Evolutionary conservation across 495 filamentous ascomycete species (phyloP).

Genomic region (Hypoxylon cercidicola): DNA sequence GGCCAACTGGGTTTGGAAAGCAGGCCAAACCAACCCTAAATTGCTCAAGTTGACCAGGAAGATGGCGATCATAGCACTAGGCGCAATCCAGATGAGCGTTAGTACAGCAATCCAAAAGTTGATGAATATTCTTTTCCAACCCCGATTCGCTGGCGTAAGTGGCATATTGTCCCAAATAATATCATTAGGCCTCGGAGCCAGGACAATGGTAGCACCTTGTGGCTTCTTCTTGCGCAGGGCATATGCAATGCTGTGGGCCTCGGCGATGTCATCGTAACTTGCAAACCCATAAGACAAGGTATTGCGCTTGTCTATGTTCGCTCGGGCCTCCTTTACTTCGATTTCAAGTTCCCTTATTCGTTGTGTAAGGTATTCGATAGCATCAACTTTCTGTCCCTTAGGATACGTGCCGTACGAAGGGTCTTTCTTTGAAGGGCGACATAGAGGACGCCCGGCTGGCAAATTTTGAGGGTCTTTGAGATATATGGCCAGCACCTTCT

Average conservation of each 20-base stretch:
- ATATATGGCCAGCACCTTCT: conserved; percentile 86
- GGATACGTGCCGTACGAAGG: conserved; percentile 64
- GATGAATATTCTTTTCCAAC: conserved; percentile 78
- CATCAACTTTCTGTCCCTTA: conserved; percentile 82
- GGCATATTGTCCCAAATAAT: conserved; percentile 96
- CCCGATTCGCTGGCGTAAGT: conserved; percentile 70
- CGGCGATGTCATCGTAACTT: conserved; percentile 85
- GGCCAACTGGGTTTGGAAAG: conserved; percentile 72
- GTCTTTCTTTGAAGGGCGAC: conserved; percentile 79
- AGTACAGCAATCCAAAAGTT: conserved; percentile 83
- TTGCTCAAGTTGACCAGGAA: conserved; percentile 88
- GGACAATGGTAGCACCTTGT: conserved; percentile 76
- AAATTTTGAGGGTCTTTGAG: conserved; percentile 85
- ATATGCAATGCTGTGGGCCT: conserved; percentile 90
- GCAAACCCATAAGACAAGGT: conserved; percentile 94
- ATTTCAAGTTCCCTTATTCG: conserved; percentile 85
- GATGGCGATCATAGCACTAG: conserved; percentile 93
- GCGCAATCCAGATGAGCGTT: conserved; percentile 90
- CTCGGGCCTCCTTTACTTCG: conserved; percentile 83
- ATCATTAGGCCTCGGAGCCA: conserved; percentile 89
- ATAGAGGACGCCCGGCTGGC: conserved; percentile 79
- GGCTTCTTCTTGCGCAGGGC: conserved; percentile 81
- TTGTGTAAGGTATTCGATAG: conserved; percentile 91
- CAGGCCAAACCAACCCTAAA: conserved; percentile 81
- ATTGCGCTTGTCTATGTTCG: conserved; percentile 83